A percentile compares a stretch with the other conserved stretches of the same genome.
Evolutionary conservation across 176 grass and related monocot genomes (phyloP).

Genomic region (Olyra latifolia): DNA sequence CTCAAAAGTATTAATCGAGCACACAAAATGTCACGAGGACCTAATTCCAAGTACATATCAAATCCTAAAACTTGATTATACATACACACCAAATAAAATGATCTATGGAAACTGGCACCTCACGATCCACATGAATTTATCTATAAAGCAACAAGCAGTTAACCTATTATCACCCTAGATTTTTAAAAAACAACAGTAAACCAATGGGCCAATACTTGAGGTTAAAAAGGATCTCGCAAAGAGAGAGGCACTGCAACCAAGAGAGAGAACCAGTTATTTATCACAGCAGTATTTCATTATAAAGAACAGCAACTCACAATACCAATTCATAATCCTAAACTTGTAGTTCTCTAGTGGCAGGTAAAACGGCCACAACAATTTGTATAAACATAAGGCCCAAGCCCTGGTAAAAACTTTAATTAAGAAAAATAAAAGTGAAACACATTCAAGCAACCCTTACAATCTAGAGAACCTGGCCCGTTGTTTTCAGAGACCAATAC

Average conservation of each 20-base stretch:
- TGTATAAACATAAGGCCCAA: neutral
- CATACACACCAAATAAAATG: neutral
- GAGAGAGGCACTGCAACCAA: neutral
- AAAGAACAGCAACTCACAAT: neutral
- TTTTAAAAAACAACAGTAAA: neutral
- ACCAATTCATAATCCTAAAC: neutral
- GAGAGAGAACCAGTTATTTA: neutral
- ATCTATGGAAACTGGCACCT: neutral
- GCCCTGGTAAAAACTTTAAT: neutral
- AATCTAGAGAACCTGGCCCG: neutral
- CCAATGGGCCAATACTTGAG: neutral
- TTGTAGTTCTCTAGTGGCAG: neutral
- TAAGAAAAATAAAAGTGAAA: neutral
- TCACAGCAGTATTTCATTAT: neutral
- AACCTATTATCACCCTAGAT: neutral
- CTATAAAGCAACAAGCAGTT: neutral
- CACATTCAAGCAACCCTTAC: neutral
- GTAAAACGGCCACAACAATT: neutral
- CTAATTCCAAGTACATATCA: neutral
- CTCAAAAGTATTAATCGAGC: neutral
- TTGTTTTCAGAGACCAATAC: neutral
- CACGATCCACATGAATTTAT: neutral
- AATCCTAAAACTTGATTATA: neutral
- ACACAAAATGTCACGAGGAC: neutral
- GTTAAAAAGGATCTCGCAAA: neutral